Evolutionary conservation across 2,329 filamentous ascomycete species (phyloP).

Genomic region (Verticillium isaacii): DNA sequence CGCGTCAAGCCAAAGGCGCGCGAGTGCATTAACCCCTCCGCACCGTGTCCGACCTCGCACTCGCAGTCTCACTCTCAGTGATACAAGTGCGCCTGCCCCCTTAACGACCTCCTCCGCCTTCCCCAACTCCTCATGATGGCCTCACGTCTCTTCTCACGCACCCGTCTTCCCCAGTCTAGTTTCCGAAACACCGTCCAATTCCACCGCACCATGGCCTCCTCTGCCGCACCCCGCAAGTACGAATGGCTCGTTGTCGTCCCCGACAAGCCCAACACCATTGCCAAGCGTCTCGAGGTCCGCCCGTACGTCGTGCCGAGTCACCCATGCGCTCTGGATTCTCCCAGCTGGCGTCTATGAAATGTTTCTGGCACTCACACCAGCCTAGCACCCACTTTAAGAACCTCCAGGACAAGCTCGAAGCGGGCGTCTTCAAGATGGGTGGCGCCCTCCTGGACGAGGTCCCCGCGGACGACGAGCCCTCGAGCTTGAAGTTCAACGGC

Average conservation of each 20-base stretch:
- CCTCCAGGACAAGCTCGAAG: constrained; percentile 45
- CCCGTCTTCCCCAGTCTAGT: neutral
- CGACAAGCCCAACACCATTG: constrained; percentile 55
- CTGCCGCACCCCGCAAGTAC: constrained; percentile 31
- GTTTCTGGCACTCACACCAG: constrained; percentile 6
- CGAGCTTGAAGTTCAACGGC: constrained; percentile 65
- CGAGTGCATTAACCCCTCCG: neutral
- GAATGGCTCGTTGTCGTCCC: constrained; percentile 68
- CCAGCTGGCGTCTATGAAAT: neutral
- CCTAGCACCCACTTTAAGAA: constrained; percentile 47
- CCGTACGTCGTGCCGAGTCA: constrained; percentile 36
- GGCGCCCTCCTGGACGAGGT: constrained; percentile 64
- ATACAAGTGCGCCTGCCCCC: neutral
- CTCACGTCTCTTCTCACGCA: neutral
- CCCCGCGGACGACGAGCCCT: constrained; percentile 54
- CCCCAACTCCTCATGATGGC: neutral
- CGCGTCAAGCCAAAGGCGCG: neutral
- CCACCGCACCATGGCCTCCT: constrained; percentile 21
- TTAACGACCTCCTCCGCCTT: neutral
- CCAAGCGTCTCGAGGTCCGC: constrained; percentile 58
- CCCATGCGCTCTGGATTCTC: neutral
- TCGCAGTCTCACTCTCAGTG: neutral
- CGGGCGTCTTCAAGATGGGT: constrained; percentile 59
- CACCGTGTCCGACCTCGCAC: neutral
- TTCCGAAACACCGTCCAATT: neutral